Conservation (phyloP, 2,329 filamentous ascomycete species). For the Dactylellina cionopaga region DNA sequence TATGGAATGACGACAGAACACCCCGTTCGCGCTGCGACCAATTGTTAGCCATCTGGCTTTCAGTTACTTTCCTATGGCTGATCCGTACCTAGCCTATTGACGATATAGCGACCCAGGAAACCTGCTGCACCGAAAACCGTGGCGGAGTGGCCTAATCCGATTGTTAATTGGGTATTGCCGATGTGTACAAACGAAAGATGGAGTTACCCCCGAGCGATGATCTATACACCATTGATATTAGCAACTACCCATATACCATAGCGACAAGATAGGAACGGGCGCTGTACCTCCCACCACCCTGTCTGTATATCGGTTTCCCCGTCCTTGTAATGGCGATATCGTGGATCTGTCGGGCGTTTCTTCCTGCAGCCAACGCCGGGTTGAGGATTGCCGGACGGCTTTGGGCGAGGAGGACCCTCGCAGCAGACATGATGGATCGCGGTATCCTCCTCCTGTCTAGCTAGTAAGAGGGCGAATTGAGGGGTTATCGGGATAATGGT, state of each 20-base stretch:
- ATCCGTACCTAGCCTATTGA: constrained; percentile 83
- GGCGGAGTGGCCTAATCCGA: constrained; percentile 80
- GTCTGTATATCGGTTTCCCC: constrained; percentile 91
- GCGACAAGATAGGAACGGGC: constrained; percentile 39
- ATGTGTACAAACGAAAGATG: not conserved
- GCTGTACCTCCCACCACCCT: constrained; percentile 82
- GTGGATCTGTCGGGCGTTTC: constrained; percentile 69
- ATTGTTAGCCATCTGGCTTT: constrained; percentile 11
- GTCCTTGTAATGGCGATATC: constrained; percentile 95
- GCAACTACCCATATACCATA: constrained; percentile 6
- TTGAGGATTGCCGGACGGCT: constrained; percentile 61
- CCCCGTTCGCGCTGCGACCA: constrained; percentile 79
- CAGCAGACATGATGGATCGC: constrained; percentile 40
- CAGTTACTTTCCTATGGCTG: no score
- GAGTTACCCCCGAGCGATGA: constrained; percentile 83
- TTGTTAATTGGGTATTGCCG: constrained; percentile 47
- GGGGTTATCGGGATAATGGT: constrained; percentile 3
- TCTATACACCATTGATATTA: constrained; percentile 63
- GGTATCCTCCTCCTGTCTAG: constrained; percentile 8
- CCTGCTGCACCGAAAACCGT: constrained; percentile 98
- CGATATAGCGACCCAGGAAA: constrained; percentile 94
- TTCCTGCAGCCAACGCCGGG: constrained; percentile 56
- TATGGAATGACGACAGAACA: constrained; percentile 93
- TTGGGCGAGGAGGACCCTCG: constrained; percentile 60
- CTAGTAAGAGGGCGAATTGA: constrained; percentile 20